Conservation (phyloP, 1,139 yeast genomes). For the Debaryomycetaceae sp. region DNA sequence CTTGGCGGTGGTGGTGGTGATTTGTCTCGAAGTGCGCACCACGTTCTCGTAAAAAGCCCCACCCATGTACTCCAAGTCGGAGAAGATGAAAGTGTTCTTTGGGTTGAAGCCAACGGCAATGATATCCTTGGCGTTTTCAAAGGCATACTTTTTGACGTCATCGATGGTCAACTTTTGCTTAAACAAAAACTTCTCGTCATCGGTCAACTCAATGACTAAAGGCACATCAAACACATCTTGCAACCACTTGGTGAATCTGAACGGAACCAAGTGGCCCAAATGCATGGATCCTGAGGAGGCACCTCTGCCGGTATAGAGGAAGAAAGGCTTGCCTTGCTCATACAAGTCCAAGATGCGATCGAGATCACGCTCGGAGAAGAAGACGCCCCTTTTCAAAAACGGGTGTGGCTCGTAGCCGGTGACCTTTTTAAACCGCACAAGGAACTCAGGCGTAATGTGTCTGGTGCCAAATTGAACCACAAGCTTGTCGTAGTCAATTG, state of each 20-base stretch:
- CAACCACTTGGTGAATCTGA: slow-evolving; percentile 93
- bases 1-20: slow-evolving; percentile 92
- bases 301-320: slow-evolving; percentile 96
- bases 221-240: slow-evolving; percentile 98
- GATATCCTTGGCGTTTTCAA: slow-evolving; percentile 86
- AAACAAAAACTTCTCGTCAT: slow-evolving; percentile 95
- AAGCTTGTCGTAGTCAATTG: slow-evolving; percentile 85
- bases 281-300: slow-evolving; percentile 96
- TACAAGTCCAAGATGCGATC: slow-evolving; percentile 74
- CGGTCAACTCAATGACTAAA: slow-evolving; percentile 92
- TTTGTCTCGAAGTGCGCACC: slow-evolving; percentile 89
- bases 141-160: slow-evolving; percentile 77
- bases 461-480: slow-evolving; percentile 86
- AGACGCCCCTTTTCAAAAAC: slow-evolving; percentile 83
- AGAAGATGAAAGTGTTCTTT: slow-evolving; percentile 89
- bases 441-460: slow-evolving; percentile 63
- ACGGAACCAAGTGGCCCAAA: slow-evolving; percentile 96
- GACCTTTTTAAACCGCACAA: slow-evolving; percentile 68
- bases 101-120: slow-evolving; percentile 94
- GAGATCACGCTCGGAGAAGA: slow-evolving; percentile 91
- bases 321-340: slow-evolving; percentile 93
- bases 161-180: slow-evolving; percentile 85
- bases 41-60: slow-evolving; percentile 93
- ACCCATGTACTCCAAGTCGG: slow-evolving; percentile 89
- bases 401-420: slow-evolving; percentile 96